Conservation (phyloP, 2,329 filamentous ascomycete species). For the Aspergillus viridinutans region DNA sequence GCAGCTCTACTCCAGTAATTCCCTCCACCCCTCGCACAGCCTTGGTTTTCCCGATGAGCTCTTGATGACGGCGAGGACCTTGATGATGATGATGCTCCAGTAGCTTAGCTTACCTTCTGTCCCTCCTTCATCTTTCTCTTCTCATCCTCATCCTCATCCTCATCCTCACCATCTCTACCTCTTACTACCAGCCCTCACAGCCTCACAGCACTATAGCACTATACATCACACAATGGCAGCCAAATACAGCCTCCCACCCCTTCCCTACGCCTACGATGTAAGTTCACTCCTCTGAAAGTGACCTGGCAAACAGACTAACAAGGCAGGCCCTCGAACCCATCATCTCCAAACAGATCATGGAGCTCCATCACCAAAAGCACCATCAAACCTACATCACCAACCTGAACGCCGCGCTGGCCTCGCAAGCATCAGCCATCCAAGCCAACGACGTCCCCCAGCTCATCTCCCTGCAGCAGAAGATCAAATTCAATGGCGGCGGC, state of each 20-base stretch:
- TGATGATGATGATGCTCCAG: no score
- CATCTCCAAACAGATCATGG: constrained; percentile 87
- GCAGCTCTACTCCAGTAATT: background rate
- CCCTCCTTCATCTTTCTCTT: background rate
- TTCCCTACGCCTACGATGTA: constrained; percentile 69
- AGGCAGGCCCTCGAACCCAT: constrained; percentile 69
- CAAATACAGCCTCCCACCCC: constrained; percentile 57
- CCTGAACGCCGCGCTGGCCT: constrained; percentile 72
- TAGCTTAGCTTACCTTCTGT: background rate
- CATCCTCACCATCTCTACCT: no score
- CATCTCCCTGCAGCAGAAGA: constrained; percentile 62
- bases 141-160: background rate
- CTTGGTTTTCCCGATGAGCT: no score
- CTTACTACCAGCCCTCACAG: no score
- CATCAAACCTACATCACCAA: constrained; percentile 90
- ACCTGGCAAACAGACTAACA: constrained; percentile 55
- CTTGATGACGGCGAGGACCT: background rate
- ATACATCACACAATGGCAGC: constrained; percentile 24
- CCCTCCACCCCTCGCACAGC: background rate
- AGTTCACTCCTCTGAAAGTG: constrained; percentile 25
- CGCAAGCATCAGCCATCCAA: constrained; percentile 54
- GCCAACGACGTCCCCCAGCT: constrained; percentile 60
- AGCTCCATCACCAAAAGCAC: constrained; percentile 89
- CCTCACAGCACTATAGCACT: background rate
- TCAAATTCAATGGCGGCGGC: constrained; percentile 87